These are phyloP conservation scores for Eleusine coracana DNA, from an alignment of 176 grass and related monocot genomes.

Conservation along the genomic window DNA sequence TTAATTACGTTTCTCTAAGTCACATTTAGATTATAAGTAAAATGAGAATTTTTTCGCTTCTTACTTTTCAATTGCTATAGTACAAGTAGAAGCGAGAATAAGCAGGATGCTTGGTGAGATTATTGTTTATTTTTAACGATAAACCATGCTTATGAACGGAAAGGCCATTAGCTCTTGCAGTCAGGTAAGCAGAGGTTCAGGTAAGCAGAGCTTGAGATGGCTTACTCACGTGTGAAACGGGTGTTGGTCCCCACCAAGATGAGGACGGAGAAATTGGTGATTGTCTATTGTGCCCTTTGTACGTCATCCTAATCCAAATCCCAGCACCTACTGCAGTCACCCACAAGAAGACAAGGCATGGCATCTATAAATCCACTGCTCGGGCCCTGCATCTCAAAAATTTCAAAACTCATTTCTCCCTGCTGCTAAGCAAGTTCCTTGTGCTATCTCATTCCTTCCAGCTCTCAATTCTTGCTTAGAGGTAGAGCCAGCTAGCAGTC, in stretches of 20 bases:
- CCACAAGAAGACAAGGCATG: not conserved
- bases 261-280: not conserved
- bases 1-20: too few relatives aligned
- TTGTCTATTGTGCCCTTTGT: not conserved
- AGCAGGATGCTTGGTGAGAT: too few relatives aligned
- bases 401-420: constrained; percentile 40
- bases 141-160: too few relatives aligned
- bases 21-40: too few relatives aligned
- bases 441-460: not conserved
- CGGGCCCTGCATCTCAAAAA: constrained; percentile 49
- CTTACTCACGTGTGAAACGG: not conserved
- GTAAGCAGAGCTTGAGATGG: not conserved
- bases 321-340: not conserved
- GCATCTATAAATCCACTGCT: constrained; percentile 35
- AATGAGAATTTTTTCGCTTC: too few relatives aligned
- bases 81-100: too few relatives aligned
- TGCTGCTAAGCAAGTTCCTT: not conserved
- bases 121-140: too few relatives aligned
- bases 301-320: constrained; percentile 22
- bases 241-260: not conserved
- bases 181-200: not conserved
- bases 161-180: too few relatives aligned
- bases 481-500: not conserved
- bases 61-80: too few relatives aligned
- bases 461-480: not conserved